Base-by-base conservation (phyloP, 257 asterid species). In the Solanum lignicaule region DNA sequence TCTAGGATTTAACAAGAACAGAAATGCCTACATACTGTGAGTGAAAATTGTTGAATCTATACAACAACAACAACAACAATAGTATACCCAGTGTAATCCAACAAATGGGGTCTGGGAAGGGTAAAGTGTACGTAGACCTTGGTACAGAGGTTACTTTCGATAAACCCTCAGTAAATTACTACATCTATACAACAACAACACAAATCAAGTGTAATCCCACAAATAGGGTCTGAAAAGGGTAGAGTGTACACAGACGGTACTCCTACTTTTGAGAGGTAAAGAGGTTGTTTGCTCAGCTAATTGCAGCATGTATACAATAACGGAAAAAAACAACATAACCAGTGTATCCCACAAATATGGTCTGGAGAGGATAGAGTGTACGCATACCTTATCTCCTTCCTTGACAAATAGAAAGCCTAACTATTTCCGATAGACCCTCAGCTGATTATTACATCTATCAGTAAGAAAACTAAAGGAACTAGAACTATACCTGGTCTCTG, bases 401-500 rank as follows among this genome's bases (percentile, higher is more conserved):
- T 55, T 55, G n/a, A 18, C 29, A 62, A 25, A 16, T 62, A 62
- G 29, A 62, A 12, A 55, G 5, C 20, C 58, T 46, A 14, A 58
- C 11, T 60, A 9, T 60, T 60, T 60, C 68, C 2, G 27, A 21
- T 58, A 58, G 5, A 58, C 13, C 68, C 68, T 4, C 13, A 23
- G 1, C 29, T 60, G 25, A 60, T 23, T 16, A 3, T 58, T 58
- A 36, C 25, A 82, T 52, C 74, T 25, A 85, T 58, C 27, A 29
- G 71, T 74, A 43, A 43, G 85, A 87, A 31, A 71, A 71, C 18
- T 16, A 31, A 85, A 86, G 83, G 52, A 88, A 90, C 79, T 90
- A 87, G 33, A 91, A 82, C 76, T 88, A 88, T 93, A 97, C 98
- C 99, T 94, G 98, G 87, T 92, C 96, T 89, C 88, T 92, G 90